Evolutionary conservation across 2,329 filamentous ascomycete species (phyloP).

Genomic region (Neopestalotiopsis rosae): DNA sequence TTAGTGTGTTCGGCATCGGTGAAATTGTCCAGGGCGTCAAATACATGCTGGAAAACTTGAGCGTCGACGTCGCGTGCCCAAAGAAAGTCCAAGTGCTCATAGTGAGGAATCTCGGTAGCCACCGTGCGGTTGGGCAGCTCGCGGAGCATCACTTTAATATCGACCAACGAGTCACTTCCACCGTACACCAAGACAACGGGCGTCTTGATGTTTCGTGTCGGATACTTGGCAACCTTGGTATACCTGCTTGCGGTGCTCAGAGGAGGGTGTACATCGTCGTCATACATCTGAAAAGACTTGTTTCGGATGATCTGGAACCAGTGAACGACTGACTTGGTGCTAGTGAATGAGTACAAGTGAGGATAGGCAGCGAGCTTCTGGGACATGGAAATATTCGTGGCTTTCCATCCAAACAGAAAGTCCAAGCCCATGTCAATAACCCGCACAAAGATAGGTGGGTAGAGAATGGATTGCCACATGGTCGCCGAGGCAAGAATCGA

Average conservation of each 20-base stretch:
- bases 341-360: constrained; percentile 95
- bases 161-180: constrained; percentile 89
- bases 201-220: constrained; percentile 95
- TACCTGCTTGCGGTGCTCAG: constrained; percentile 78
- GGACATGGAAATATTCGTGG: constrained; percentile 78
- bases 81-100: constrained; percentile 95
- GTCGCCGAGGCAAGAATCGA: constrained; percentile 92
- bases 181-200: constrained; percentile 94
- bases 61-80: constrained; percentile 87
- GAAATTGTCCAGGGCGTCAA: constrained; percentile 82
- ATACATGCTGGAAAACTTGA: constrained; percentile 89
- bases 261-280: constrained; percentile 86
- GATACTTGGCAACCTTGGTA: constrained; percentile 95
- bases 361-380: constrained; percentile 97
- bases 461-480: constrained; percentile 96
- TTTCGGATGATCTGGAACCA: constrained; percentile 99
- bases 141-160: constrained; percentile 90
- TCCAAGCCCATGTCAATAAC: constrained; percentile 81
- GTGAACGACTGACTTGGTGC: constrained; percentile 95
- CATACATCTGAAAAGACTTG: constrained; percentile 96
- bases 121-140: constrained; percentile 86
- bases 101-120: constrained; percentile 86
- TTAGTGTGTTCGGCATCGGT: constrained; percentile 61
- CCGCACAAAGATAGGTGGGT: constrained; percentile 90
- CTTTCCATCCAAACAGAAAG: constrained; percentile 91